Percentiles rank a stretch among this genome's conserved stretches.
phyloP scores from a whole-genome alignment of 2,329 filamentous ascomycete genomes.

The Mariannaea elegans region DNA sequence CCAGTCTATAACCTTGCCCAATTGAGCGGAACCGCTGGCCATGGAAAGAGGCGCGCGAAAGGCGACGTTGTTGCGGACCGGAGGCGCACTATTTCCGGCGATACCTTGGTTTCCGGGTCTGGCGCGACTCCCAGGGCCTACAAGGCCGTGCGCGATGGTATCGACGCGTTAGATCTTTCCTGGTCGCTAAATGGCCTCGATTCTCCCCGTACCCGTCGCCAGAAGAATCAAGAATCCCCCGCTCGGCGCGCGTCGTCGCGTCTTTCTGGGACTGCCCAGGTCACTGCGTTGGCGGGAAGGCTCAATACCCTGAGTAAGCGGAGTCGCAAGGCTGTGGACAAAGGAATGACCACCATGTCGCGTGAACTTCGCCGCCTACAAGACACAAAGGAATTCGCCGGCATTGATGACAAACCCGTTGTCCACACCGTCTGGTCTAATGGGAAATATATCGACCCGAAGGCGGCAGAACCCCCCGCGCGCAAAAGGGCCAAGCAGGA shows the following conservation, averaged over 20 bases:
- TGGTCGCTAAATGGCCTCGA: conserved; percentile 52
- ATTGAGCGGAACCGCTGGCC: conserved; percentile 68
- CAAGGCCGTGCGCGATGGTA: conserved; percentile 46
- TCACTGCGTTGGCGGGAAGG: conserved; percentile 56
- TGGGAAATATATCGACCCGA: conserved; percentile 66
- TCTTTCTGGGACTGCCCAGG: conserved; percentile 45
- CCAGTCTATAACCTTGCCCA: conserved; percentile 74
- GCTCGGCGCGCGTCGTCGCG: conserved; percentile 56
- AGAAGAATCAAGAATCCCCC: conserved; percentile 42
- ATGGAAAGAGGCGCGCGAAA: conserved; percentile 64
- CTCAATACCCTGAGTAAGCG: conserved; percentile 68
- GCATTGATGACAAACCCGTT: conserved; percentile 67
- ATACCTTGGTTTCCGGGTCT: conserved; percentile 42
- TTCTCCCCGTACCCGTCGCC: conserved; percentile 46
- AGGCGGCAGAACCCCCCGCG: conserved; percentile 50
- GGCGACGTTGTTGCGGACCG: conserved; percentile 57
- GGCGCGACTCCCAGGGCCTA: conserved; percentile 24
- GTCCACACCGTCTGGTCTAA: conserved; percentile 70
- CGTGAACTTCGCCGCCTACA: conserved; percentile 68
- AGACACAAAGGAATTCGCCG: conserved; percentile 70
- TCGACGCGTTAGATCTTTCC: conserved; percentile 57
- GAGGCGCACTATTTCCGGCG: conserved; percentile 57
- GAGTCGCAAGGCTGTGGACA: conserved; percentile 62
- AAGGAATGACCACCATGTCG: conserved; percentile 55
- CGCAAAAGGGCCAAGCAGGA: conserved; percentile 47